Evolutionary conservation across 2,329 filamentous ascomycete genomes (phyloP).

Genomic region (Pseudohalonectria lignicola): DNA sequence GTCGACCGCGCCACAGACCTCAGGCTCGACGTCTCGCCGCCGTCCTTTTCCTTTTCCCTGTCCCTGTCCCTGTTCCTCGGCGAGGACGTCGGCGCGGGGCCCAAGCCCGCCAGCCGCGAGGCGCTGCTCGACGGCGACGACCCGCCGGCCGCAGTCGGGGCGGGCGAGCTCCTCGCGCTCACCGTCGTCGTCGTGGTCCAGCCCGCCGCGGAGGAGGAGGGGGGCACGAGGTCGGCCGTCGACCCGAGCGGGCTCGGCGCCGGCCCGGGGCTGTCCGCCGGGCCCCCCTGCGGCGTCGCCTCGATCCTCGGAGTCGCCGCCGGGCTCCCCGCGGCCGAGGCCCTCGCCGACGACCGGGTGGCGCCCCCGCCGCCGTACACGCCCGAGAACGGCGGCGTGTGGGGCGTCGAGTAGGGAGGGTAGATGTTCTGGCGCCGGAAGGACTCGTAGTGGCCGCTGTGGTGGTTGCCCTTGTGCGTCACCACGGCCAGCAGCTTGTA

Average conservation of each 20-base stretch:
- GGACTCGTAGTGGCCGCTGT: slow-evolving; percentile 94
- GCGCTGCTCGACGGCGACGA: neutral
- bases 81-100: slow-evolving; percentile 8
- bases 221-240: slow-evolving; percentile 35
- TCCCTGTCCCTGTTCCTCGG: slow-evolving; percentile 14
- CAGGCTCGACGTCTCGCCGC: slow-evolving; percentile 36
- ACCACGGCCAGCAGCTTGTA: slow-evolving; percentile 83
- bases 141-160: slow-evolving; percentile 2
- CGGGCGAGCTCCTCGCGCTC: slow-evolving; percentile 11
- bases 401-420: slow-evolving; percentile 71
- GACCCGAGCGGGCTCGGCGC: slow-evolving; percentile 35
- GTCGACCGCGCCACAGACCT: slow-evolving; percentile 46
- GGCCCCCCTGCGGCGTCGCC: slow-evolving; percentile 17
- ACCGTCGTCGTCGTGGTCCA: slow-evolving; percentile 13
- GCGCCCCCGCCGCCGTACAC: neutral
- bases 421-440: slow-evolving; percentile 78
- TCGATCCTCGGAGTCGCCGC: slow-evolving; percentile 34
- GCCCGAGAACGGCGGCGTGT: slow-evolving; percentile 39
- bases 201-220: slow-evolving; percentile 7
- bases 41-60: slow-evolving; percentile 25
- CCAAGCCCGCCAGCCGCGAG: too few relatives aligned
- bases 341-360: neutral
- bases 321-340: slow-evolving; percentile 28
- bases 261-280: too few relatives aligned
- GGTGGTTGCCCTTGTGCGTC: slow-evolving; percentile 89